Percentiles rank a stretch among this genome's conserved stretches.
Evolutionary conservation across 495 filamentous ascomycete genomes (phyloP).

Genomic region (Penicillium alfredii): DNA sequence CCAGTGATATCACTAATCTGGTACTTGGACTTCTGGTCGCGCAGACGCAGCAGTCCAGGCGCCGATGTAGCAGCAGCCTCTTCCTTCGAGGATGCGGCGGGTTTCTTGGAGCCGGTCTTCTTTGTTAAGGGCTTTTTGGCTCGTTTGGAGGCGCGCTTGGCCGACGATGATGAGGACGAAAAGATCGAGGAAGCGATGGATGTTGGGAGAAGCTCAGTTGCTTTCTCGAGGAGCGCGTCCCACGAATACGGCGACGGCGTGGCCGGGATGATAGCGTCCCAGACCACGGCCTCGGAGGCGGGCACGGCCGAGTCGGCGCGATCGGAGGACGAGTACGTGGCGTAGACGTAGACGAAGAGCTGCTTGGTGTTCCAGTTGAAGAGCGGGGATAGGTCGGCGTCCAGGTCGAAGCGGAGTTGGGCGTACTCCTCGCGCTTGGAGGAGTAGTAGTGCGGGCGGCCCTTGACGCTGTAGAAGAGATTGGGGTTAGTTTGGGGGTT

Average conservation of each 20-base stretch:
- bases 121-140: conserved; percentile 14
- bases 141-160: conserved; percentile 1
- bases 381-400: conserved; percentile 79
- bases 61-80: conserved; percentile 11
- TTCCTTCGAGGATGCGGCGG: conserved; percentile 17
- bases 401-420: conserved; percentile 85
- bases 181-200: conserved; percentile 16
- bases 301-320: conserved; percentile 25
- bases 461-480: conserved; percentile 58
- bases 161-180: not conserved
- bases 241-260: conserved; percentile 52
- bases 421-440: conserved; percentile 91
- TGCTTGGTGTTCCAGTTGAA: conserved; percentile 99
- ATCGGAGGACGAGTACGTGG: conserved; percentile 64
- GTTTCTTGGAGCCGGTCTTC: conserved; percentile 13
- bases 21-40: conserved; percentile 85
- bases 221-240: conserved; percentile 29
- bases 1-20: conserved; percentile 83
- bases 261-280: conserved; percentile 86
- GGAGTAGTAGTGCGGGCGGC: conserved; percentile 90
- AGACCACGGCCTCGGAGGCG: conserved; percentile 73
- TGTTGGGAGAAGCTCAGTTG: conserved; percentile 4
- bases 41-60: conserved; percentile 62
- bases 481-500: not conserved
- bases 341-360: conserved; percentile 90